Conservation (phyloP, 257 asterid species). For the Solanum pinnatisectum region DNA sequence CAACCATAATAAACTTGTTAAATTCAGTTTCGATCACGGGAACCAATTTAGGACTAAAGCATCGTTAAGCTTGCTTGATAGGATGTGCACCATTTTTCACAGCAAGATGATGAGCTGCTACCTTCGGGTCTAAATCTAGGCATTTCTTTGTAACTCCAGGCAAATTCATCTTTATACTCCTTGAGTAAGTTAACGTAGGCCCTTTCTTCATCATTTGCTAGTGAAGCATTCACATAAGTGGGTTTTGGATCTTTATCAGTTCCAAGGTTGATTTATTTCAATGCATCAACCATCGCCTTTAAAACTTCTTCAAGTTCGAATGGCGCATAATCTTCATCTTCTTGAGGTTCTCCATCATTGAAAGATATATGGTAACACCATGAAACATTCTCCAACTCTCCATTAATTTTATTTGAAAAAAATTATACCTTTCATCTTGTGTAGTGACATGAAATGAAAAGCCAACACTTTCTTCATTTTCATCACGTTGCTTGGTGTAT, state of each 20-base stretch:
- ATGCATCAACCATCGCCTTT: background rate
- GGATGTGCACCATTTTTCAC: background rate
- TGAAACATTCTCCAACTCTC: too few species aligned
- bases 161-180: too few species aligned
- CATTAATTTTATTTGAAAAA: too few species aligned
- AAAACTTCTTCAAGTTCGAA: background rate
- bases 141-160: background rate
- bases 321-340: background rate
- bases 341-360: too few species aligned
- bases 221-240: background rate
- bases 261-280: background rate
- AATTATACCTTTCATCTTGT: background rate
- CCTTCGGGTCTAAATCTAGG: background rate
- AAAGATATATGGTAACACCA: too few species aligned
- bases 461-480: background rate
- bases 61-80: background rate
- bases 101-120: background rate
- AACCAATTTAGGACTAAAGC: background rate
- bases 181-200: background rate
- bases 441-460: background rate
- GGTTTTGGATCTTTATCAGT: background rate
- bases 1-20: background rate
- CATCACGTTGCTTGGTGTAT: background rate
- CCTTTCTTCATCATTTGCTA: background rate
- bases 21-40: background rate